These are phyloP conservation scores for Carex arenaria DNA, from an alignment of 202 grass and related monocot species.

Conservation along the genomic window DNA sequence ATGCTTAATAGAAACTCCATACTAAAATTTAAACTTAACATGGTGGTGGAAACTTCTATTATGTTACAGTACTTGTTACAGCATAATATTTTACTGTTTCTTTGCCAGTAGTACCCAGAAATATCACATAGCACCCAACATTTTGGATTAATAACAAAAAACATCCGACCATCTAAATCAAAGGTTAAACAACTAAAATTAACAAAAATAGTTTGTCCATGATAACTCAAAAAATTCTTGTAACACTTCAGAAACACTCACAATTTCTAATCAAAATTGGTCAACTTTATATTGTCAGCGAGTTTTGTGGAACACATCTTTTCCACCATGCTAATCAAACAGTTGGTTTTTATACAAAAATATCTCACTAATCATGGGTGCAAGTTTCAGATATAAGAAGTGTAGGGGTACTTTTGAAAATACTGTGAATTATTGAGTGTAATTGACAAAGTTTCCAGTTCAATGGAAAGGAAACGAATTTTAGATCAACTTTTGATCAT, in stretches of 20 bases:
- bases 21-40: neutral
- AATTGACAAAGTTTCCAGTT: conserved; percentile 1
- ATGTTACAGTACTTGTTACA: neutral
- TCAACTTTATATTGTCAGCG: neutral
- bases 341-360: neutral
- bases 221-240: neutral
- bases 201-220: neutral
- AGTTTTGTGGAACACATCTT: neutral
- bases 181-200: neutral
- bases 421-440: neutral
- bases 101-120: neutral
- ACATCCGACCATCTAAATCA: neutral
- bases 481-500: neutral
- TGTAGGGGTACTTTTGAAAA: neutral
- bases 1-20: conserved; percentile 16
- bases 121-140: neutral
- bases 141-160: neutral
- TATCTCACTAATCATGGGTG: neutral
- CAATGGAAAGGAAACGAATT: neutral
- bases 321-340: neutral
- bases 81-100: neutral
- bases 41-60: neutral
- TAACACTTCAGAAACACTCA: neutral
- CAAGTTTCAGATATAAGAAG: neutral
- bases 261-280: neutral